Conservation (phyloP, 2,329 filamentous ascomycete species). For the Cercospora berteroae region DNA sequence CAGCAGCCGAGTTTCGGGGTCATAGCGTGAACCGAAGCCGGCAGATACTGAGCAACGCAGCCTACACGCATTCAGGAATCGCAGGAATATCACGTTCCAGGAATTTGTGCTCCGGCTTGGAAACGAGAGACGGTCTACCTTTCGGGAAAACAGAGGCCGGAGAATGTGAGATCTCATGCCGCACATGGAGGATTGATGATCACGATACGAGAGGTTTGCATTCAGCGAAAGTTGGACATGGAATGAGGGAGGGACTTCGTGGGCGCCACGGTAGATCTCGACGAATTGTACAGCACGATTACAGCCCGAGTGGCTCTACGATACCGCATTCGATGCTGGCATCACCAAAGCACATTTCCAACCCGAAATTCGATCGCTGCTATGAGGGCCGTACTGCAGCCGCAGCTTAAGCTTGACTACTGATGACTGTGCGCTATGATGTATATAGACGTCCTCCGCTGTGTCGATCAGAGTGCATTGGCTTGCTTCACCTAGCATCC, state of each 20-base stretch:
- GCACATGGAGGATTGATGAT: background rate
- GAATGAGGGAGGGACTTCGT: background rate
- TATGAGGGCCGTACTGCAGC: background rate
- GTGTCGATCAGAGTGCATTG: background rate
- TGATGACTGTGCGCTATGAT: background rate
- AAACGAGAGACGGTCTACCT: background rate
- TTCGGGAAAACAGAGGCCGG: background rate
- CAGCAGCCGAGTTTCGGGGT: background rate
- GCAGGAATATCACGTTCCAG: background rate
- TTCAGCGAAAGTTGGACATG: background rate
- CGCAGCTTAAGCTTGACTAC: background rate
- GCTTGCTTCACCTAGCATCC: background rate
- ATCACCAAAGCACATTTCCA: background rate
- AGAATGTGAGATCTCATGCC: background rate
- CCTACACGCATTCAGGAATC: background rate
- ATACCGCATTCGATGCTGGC: background rate
- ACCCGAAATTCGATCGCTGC: background rate
- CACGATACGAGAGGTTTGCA: background rate
- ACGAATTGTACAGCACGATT: background rate
- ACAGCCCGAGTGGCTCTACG: background rate
- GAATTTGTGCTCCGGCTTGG: background rate
- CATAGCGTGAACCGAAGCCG: slow-evolving; percentile 3
- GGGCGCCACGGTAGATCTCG: background rate
- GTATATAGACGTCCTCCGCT: background rate
- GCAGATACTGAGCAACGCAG: background rate